These are phyloP conservation scores for Yarrowia sp. DNA, from an alignment of 805 yeast genomes.

Conservation along the genomic window DNA sequence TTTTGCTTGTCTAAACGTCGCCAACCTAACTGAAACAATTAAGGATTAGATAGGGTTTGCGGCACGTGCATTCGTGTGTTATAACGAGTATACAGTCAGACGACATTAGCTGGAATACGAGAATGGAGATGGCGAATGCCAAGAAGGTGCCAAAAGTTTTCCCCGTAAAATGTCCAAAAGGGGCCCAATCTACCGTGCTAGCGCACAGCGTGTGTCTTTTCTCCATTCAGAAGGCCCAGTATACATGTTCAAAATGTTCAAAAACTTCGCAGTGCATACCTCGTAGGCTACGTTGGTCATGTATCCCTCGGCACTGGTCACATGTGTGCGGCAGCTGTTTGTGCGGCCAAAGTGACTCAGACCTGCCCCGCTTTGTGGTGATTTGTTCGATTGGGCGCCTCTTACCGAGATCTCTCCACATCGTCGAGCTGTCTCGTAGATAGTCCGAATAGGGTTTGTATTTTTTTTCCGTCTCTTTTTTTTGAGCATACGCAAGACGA, in stretches of 20 bases:
- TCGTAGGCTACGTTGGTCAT: neutral
- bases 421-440: too few relatives aligned
- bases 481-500: neutral
- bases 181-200: too few relatives aligned
- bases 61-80: constrained; percentile 2
- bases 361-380: constrained; percentile 1
- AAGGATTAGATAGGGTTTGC: constrained; percentile 15
- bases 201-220: too few relatives aligned
- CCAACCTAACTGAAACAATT: constrained; percentile 1
- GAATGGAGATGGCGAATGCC: too few relatives aligned
- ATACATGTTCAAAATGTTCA: neutral
- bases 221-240: too few relatives aligned
- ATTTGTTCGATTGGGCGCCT: too few relatives aligned
- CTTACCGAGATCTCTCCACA: too few relatives aligned
- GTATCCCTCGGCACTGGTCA: constrained; percentile 18
- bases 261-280: neutral
- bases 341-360: constrained; percentile 14
- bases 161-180: too few relatives aligned
- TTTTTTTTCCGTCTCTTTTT: neutral
- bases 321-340: neutral
- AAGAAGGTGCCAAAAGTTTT: too few relatives aligned
- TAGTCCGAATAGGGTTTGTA: neutral
- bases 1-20: constrained; percentile 2
- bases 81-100: neutral
- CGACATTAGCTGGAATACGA: too few relatives aligned